These are phyloP conservation scores for Microbotryum violaceum DNA, from an alignment of 1,284 basidiomycete genomes.

Conservation along the genomic window DNA sequence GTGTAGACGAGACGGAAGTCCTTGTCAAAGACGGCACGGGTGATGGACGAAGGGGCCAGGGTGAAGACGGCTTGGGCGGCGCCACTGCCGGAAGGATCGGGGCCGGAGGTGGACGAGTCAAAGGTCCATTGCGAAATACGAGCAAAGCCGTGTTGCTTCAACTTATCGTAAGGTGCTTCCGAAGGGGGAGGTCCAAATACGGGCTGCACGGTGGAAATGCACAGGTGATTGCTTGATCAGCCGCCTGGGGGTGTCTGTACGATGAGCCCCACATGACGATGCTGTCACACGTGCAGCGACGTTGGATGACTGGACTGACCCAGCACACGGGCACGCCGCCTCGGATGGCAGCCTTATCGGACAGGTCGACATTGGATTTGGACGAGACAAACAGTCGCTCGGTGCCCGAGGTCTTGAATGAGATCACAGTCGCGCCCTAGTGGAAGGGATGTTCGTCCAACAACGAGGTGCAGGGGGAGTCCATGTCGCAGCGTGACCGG, in stretches of 20 bases:
- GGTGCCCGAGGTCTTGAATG: constrained; percentile 24
- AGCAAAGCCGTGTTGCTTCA: constrained; percentile 39
- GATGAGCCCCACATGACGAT: neutral
- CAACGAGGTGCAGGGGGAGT: constrained; percentile 1
- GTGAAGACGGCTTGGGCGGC: constrained; percentile 32
- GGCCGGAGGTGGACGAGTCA: constrained; percentile 2
- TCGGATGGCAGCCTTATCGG: constrained; percentile 32
- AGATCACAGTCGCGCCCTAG: constrained; percentile 31
- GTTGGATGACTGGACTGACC: constrained; percentile 18
- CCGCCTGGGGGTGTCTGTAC: too few relatives aligned
- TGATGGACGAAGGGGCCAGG: constrained; percentile 7
- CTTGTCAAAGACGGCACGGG: constrained; percentile 29
- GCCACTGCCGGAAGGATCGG: constrained; percentile 4
- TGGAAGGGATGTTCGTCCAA: neutral
- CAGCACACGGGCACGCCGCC: constrained; percentile 37
- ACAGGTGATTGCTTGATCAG: too few relatives aligned
- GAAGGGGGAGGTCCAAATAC: constrained; percentile 35
- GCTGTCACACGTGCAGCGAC: neutral
- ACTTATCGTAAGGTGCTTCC: constrained; percentile 26
- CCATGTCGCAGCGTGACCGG: neutral
- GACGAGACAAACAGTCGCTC: constrained; percentile 35
- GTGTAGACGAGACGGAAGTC: constrained; percentile 31
- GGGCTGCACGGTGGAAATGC: constrained; percentile 3
- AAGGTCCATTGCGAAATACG: constrained; percentile 30
- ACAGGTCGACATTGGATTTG: constrained; percentile 14